A percentile compares a stretch with the other conserved stretches of the same genome.
Evolutionary conservation across 2,329 filamentous ascomycete species (phyloP).

Genomic region (Clathrospora elynae): DNA sequence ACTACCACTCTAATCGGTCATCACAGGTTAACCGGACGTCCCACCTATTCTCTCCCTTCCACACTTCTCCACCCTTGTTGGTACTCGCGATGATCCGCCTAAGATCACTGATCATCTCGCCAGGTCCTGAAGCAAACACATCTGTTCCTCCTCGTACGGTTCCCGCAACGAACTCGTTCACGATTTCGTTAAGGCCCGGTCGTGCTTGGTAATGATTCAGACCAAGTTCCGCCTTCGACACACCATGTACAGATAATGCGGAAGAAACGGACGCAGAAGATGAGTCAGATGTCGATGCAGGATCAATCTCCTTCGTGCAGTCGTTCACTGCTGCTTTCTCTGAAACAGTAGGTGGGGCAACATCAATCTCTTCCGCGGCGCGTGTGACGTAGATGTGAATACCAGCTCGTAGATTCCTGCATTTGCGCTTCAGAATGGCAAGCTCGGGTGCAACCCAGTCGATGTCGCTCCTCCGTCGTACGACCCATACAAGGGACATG

Average conservation of each 20-base stretch:
- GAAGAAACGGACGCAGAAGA: conserved; percentile 32
- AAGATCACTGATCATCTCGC: conserved; percentile 42
- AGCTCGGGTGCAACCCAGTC: conserved; percentile 47
- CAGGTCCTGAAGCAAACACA: conserved; percentile 42
- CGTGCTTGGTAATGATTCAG: conserved; percentile 35
- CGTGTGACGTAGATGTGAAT: conserved; percentile 45
- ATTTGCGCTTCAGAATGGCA: conserved; percentile 35
- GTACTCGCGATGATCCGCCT: conserved; percentile 37
- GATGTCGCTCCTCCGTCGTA: conserved; percentile 41
- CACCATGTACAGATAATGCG: conserved; percentile 34
- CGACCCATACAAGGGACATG: conserved; percentile 44
- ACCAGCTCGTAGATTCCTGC: conserved; percentile 29
- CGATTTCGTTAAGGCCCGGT: conserved; percentile 25
- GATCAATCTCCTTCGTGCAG: conserved; percentile 31
- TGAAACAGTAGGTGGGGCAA: conserved; percentile 17
- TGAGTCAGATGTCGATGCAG: conserved; percentile 18
- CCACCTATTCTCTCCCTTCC: conserved; percentile 39
- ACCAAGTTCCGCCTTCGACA: conserved; percentile 34
- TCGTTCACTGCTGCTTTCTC: conserved; percentile 28
- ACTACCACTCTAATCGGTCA: conserved; percentile 42
- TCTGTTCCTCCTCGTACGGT: conserved; percentile 34
- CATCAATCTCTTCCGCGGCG: conserved; percentile 28
- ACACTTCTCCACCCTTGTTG: conserved; percentile 42
- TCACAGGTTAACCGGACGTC: conserved; percentile 43
- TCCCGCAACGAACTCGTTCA: conserved; percentile 31